Evolutionary conservation across 306 rosid genomes (phyloP), one percentile per base, ranked within the genome.

Genomic region (Cyclanthera cordifolia): DNA sequence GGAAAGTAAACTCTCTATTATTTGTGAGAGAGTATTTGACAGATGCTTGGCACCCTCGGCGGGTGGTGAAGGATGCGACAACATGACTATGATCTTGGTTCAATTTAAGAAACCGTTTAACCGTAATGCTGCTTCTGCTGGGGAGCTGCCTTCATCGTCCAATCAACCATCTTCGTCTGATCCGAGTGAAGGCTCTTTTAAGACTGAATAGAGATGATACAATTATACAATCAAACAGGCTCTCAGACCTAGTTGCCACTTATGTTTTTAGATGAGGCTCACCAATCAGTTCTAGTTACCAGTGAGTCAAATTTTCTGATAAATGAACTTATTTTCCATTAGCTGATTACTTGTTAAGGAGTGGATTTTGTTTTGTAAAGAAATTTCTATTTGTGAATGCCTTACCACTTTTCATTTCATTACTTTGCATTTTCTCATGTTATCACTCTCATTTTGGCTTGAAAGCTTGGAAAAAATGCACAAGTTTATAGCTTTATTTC

Each of bases 71-170:
- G 99, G 99, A 41, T 93, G 95, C 56, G 99, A 93, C 79, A 93
- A 93, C 82, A 93, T 87, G 99, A 93, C 95, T 71, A 90, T 93
- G 99, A 87, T 93, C 78, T 80, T 93, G 86, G 80, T 93, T 86
- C 99, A 86, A 85, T 86, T 93, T 70, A 86, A 86, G 79, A 79
- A 73, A 52, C 84, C 83, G 25, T 65, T 47, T 39, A 64, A 30
- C 72, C 58, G 77, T 27, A 49, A 37, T 69, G 67, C 47, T 34
- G 72, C 83, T 70, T 80, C 85, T 53, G 75, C 20, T 23, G 72
- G 16, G 49, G 77, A 73, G 76, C 79, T 70, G 79, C 82, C 91
- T 55, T 67, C 73, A 39, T 67, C 82, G 0, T 81, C 88, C 72
- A 67, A 75, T 53, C 79, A 49, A 52, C n/a, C 52, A 2, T 0